A percentile compares a stretch with the other conserved stretches of the same genome.
Conservation (phyloP, 805 yeast genomes). For the Kazachstania africana region DNA sequence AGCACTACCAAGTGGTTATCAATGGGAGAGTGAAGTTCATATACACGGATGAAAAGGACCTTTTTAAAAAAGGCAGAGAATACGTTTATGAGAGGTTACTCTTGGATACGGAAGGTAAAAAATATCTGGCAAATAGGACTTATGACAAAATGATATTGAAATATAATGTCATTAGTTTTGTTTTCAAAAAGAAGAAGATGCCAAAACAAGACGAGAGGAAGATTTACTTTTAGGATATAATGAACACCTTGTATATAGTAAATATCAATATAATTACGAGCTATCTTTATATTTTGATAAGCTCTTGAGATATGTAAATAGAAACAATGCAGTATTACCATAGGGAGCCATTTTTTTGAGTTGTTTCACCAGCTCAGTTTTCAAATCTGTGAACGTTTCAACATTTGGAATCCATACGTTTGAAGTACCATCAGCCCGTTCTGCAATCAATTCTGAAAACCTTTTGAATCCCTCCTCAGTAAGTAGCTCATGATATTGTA, state of each 20-base stretch:
- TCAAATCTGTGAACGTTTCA: constrained; percentile 33
- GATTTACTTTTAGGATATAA: not conserved
- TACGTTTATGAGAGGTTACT: constrained; percentile 29
- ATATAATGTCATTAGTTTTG: constrained; percentile 36
- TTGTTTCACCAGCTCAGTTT: constrained; percentile 32
- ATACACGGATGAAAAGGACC: constrained; percentile 27
- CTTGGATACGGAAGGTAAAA: constrained; percentile 27
- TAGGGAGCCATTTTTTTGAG: constrained; percentile 31
- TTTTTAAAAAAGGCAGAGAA: constrained; percentile 27
- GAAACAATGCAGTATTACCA: constrained; percentile 35
- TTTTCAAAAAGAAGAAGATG: constrained; percentile 10
- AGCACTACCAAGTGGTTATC: constrained; percentile 48
- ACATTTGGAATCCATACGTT: constrained; percentile 8
- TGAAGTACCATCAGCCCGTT: not conserved
- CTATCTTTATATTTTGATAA: constrained; percentile 28
- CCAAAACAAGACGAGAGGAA: not conserved
- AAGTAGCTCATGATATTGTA: constrained; percentile 5
- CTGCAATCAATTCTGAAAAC: constrained; percentile 5
- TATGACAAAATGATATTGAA: constrained; percentile 48
- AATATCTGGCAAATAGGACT: constrained; percentile 30
- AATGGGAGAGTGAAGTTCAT: constrained; percentile 59
- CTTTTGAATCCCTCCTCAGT: constrained; percentile 14
- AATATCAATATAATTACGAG: not conserved
- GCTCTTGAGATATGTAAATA: constrained; percentile 44
- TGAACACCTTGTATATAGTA: not conserved